A percentile compares a stretch with the other conserved stretches of the same genome.
Evolutionary conservation across 208 protist species (phyloP).

Genomic region (Trypanosoma theileri): DNA sequence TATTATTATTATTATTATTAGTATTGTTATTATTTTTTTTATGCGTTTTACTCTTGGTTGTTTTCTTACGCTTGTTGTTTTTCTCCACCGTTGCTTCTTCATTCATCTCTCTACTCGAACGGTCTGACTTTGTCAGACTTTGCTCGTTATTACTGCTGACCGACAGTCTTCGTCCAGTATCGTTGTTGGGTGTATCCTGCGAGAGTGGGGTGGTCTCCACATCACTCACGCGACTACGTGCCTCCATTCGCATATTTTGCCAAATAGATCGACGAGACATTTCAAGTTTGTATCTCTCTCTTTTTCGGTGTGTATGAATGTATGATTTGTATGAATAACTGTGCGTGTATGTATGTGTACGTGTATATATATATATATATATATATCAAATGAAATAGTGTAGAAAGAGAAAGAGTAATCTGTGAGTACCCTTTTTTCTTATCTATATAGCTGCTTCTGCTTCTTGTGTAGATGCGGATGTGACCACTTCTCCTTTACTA

Average conservation of each 20-base stretch:
- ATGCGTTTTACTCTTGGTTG: no score
- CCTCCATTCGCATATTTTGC: constrained; percentile 23
- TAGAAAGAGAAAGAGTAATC: not conserved
- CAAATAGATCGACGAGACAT: constrained; percentile 27
- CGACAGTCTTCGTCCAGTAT: not conserved
- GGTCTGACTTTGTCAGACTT: not conserved
- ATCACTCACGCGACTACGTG: constrained; percentile 4
- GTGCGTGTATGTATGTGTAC: no score
- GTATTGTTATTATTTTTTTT: not conserved
- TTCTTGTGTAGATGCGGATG: not conserved
- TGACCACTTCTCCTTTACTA: no score
- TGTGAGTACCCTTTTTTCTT: not conserved
- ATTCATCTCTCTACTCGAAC: no score
- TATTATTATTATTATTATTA: not conserved
- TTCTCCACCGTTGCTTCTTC: no score
- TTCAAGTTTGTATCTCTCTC: not conserved
- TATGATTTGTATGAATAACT: not conserved
- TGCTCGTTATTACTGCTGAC: not conserved
- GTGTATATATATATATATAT: not conserved
- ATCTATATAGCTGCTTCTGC: not conserved
- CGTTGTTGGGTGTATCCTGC: not conserved
- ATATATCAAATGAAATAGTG: not conserved
- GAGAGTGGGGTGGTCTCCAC: not conserved
- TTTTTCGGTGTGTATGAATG: not conserved
- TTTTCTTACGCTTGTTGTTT: no score